Percentiles rank a stretch among this genome's conserved stretches.
Evolutionary conservation across 805 yeast genomes (phyloP).

Genomic region (Kuraishia piskuri): DNA sequence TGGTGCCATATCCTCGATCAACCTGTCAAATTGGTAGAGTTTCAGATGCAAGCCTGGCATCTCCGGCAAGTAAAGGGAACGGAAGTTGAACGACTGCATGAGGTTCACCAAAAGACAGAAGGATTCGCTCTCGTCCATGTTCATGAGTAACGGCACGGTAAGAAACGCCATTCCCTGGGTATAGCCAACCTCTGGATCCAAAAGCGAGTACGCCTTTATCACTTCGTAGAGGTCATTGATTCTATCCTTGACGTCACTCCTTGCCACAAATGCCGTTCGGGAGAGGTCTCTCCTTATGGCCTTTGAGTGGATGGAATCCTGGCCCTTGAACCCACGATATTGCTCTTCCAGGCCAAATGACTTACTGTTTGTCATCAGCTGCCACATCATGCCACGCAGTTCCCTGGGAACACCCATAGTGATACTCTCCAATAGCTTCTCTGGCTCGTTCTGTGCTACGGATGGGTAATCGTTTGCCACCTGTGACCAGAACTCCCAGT

Average conservation of each 20-base stretch:
- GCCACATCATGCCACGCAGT: slow-evolving; percentile 90
- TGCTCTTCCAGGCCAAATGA: slow-evolving; percentile 53
- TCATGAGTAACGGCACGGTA: slow-evolving; percentile 74
- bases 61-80: slow-evolving; percentile 73
- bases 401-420: slow-evolving; percentile 77
- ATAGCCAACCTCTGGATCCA: slow-evolving; percentile 91
- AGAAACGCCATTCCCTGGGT: slow-evolving; percentile 98
- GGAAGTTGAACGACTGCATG: slow-evolving; percentile 78
- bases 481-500: slow-evolving; percentile 85
- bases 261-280: slow-evolving; percentile 75
- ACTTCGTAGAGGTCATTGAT: slow-evolving; percentile 61
- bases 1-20: slow-evolving; percentile 73
- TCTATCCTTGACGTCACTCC: slow-evolving; percentile 43
- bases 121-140: slow-evolving; percentile 76
- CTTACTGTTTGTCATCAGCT: slow-evolving; percentile 73
- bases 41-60: slow-evolving; percentile 89
- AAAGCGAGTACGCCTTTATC: slow-evolving; percentile 74
- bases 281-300: slow-evolving; percentile 75
- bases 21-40: slow-evolving; percentile 84
- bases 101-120: slow-evolving; percentile 72
- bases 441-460: slow-evolving; percentile 55
- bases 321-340: slow-evolving; percentile 37
- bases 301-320: slow-evolving; percentile 56
- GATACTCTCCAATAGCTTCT: slow-evolving; percentile 50
- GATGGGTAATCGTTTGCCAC: slow-evolving; percentile 71